Percentiles rank a stretch among this genome's conserved stretches.
phyloP scores from a whole-genome alignment of 75 land plant genomes.

The Pseudotsuga menziesii region DNA sequence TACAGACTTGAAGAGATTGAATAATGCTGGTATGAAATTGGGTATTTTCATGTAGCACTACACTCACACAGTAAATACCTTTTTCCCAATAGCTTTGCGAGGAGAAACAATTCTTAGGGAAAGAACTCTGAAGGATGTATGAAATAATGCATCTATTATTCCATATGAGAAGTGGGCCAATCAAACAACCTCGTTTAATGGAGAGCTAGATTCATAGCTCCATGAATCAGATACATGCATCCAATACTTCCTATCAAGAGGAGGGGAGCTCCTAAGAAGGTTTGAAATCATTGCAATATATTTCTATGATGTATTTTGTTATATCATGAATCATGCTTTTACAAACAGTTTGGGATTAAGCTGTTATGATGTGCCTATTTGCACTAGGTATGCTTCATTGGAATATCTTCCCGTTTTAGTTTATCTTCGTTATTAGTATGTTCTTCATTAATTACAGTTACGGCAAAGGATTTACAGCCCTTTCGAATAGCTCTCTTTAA shows the following conservation, averaged over 20 bases:
- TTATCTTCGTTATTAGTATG: too few relatives aligned
- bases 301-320: background rate
- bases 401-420: too few relatives aligned
- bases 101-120: slow-evolving; percentile 90
- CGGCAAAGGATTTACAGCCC: too few relatives aligned
- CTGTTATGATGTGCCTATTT: background rate
- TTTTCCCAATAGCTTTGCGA: slow-evolving; percentile 33
- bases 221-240: slow-evolving; percentile 60
- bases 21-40: background rate
- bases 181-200: slow-evolving; percentile 29
- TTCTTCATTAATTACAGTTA: too few relatives aligned
- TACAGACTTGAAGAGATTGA: background rate
- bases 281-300: slow-evolving; percentile 13
- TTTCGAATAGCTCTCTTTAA: too few relatives aligned
- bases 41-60: background rate
- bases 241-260: slow-evolving; percentile 68
- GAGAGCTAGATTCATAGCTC: slow-evolving; percentile 63
- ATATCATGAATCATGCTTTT: background rate
- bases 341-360: background rate
- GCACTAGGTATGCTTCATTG: slow-evolving; percentile 65
- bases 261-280: slow-evolving; percentile 89
- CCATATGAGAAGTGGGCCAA: slow-evolving; percentile 68
- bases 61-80: background rate
- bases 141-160: slow-evolving; percentile 82
- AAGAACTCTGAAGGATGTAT: slow-evolving; percentile 75